A percentile compares a stretch with the other conserved stretches of the same genome.
Conservation (phyloP, 768 basidiomycete genomes). For the Trametes cubensis region DNA sequence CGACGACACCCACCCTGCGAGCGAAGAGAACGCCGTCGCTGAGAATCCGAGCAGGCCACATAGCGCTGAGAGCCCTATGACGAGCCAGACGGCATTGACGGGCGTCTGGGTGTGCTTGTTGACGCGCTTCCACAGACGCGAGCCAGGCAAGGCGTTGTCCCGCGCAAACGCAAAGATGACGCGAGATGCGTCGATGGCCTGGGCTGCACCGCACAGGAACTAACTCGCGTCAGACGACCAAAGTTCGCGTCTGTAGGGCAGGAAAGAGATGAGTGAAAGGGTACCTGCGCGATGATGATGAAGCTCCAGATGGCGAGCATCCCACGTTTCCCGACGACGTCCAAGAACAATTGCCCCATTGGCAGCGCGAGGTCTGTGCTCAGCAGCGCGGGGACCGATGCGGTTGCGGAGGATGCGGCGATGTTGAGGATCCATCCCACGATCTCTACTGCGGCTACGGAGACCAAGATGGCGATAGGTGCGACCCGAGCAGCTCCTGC, state of each 20-base stretch:
- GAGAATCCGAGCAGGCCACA: slow-evolving; percentile 72
- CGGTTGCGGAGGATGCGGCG: slow-evolving; percentile 62
- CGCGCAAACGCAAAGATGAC: slow-evolving; percentile 76
- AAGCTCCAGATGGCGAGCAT: slow-evolving; percentile 75
- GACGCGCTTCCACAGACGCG: slow-evolving; percentile 66
- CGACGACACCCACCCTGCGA: slow-evolving; percentile 55
- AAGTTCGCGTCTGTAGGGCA: neutral
- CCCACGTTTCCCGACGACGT: slow-evolving; percentile 65
- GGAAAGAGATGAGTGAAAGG: slow-evolving; percentile 1
- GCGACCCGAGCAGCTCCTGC: slow-evolving; percentile 63
- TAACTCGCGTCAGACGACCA: slow-evolving; percentile 27
- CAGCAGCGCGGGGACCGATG: slow-evolving; percentile 55
- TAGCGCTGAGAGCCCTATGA: slow-evolving; percentile 55
- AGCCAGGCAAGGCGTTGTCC: slow-evolving; percentile 73
- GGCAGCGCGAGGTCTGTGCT: slow-evolving; percentile 55
- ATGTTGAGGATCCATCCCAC: slow-evolving; percentile 67
- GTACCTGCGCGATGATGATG: slow-evolving; percentile 62
- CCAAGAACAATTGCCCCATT: slow-evolving; percentile 71
- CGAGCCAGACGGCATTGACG: slow-evolving; percentile 76
- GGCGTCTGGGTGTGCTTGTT: slow-evolving; percentile 65
- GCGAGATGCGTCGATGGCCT: slow-evolving; percentile 73
- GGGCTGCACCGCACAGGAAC: slow-evolving; percentile 74
- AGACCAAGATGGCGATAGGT: slow-evolving; percentile 68
- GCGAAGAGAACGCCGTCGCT: slow-evolving; percentile 58
- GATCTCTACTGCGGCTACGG: slow-evolving; percentile 57